Percentiles rank a stretch among this genome's conserved stretches.
Evolutionary conservation across 495 filamentous ascomycete species (phyloP).

Genomic region (Talaromyces wortmannii): DNA sequence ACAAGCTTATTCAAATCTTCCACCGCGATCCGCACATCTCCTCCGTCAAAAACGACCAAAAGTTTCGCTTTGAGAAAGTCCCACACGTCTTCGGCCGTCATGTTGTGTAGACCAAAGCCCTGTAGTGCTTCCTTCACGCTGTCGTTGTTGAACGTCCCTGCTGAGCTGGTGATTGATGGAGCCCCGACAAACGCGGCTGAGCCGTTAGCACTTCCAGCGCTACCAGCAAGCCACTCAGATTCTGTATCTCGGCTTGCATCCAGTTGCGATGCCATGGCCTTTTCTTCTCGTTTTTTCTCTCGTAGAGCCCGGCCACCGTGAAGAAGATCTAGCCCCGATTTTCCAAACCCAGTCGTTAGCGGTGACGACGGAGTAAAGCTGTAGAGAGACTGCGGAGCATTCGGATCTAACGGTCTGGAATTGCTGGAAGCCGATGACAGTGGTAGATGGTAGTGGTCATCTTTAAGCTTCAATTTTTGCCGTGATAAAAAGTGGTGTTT

Average conservation of each 20-base stretch:
- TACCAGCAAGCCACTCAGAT: slow-evolving; percentile 35
- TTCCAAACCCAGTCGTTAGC: slow-evolving; percentile 61
- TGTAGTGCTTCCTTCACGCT: slow-evolving; percentile 40
- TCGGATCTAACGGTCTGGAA: slow-evolving; percentile 77
- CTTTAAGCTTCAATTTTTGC: slow-evolving; percentile 86
- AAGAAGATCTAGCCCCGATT: slow-evolving; percentile 77
- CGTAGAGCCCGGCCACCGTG: slow-evolving; percentile 80
- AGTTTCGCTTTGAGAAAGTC: slow-evolving; percentile 84
- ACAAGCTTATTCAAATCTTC: slow-evolving; percentile 94
- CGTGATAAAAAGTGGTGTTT: slow-evolving; percentile 82
- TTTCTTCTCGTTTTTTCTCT: slow-evolving; percentile 86
- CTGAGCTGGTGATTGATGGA: slow-evolving; percentile 26
- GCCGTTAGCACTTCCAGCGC: slow-evolving; percentile 13
- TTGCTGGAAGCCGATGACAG: slow-evolving; percentile 89
- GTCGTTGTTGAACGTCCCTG: slow-evolving; percentile 23
- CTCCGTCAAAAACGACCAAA: slow-evolving; percentile 88
- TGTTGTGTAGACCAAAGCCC: slow-evolving; percentile 68
- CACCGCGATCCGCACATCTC: slow-evolving; percentile 80
- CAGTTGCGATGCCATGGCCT: slow-evolving; percentile 31
- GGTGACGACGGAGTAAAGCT: slow-evolving; percentile 69
- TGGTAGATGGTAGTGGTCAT: slow-evolving; percentile 64
- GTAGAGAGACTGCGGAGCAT: slow-evolving; percentile 79
- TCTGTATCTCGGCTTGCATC: slow-evolving; percentile 25
- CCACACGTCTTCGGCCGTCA: slow-evolving; percentile 91
- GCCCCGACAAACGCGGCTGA: slow-evolving; percentile 28